Evolutionary conservation across 805 yeast genomes (phyloP), one percentile per base, ranked within the genome.

Genomic region (Spathaspora girioi): DNA sequence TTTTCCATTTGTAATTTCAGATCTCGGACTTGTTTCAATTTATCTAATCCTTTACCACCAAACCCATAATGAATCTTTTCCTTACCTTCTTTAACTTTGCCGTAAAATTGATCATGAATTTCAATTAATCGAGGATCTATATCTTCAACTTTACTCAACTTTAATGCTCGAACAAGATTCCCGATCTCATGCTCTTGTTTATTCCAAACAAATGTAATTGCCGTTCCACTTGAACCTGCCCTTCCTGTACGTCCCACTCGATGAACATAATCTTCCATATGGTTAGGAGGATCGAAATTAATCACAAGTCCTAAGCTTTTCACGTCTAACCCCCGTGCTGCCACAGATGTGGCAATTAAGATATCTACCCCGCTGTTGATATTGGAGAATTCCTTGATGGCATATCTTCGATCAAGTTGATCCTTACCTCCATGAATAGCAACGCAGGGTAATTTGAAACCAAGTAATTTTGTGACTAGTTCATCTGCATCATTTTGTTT

Each of bases 291-390:
- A n/a, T 76, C 80, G 54, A 62, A 69, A 56, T 94, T 88, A 6
- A 94, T 73, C 1, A 94, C 98, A 43, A 92, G 66, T 51, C 83
- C 83, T 23, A 93, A 78, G 19, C 84, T 86, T 48, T 90, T 87
- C n/a, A 94, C 97, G 68, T 94, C 97, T 20, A 94, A 71, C 0
- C 99, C 99, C 55, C 99, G 77, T 0, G 99, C 97, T 2, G 97
- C 90, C 23, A 94, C 87, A 1, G 97, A 94, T 0, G 99, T 94
- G 7, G 97, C 97, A 26, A 94, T 81, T 46, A 94, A 70, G 1
- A 91, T 81, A 50, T 82, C 80, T 3, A 82, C 69, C 0, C 76
- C 74, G 12, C 89, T 86, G 6, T 65, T 71, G 51, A 80, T 78
- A 3, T 59, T 55, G 1, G 75, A 66, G 66, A 93, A 94, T 47